Percentiles rank a stretch among this genome's conserved stretches.
Conservation (phyloP, 1,284 basidiomycete species). For the Veloboletus limbatus region DNA sequence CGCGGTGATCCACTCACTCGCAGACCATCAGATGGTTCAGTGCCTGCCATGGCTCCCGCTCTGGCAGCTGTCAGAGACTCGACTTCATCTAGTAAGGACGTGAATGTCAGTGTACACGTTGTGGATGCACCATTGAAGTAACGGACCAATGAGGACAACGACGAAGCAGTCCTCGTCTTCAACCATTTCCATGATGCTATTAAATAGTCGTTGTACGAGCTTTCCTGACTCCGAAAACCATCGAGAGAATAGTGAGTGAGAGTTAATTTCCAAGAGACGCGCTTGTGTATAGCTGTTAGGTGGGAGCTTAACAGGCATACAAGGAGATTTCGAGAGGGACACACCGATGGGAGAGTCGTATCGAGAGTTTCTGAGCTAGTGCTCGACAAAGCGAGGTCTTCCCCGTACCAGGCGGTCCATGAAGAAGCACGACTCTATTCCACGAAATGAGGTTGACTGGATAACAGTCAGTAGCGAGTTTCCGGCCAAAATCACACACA, state of each 20-base stretch:
- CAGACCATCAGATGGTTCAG: conserved; percentile 94
- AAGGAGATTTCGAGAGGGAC: conserved; percentile 14
- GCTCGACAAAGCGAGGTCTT: conserved; percentile 96
- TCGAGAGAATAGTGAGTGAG: conserved; percentile 92
- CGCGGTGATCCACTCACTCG: conserved; percentile 51
- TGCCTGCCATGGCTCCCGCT: conserved; percentile 90
- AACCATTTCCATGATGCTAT: conserved; percentile 81
- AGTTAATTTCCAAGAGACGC: conserved; percentile 95
- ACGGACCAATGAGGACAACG: conserved; percentile 87
- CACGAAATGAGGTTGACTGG: conserved; percentile 89
- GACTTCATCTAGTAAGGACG: conserved; percentile 75
- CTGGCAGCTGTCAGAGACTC: conserved; percentile 93
- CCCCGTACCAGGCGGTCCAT: conserved; percentile 97
- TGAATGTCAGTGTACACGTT: conserved; percentile 8
- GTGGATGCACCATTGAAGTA: neutral
- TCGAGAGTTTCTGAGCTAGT: conserved; percentile 92
- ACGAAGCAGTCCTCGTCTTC: conserved; percentile 92
- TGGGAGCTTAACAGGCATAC: conserved; percentile 4
- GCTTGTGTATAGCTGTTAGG: conserved; percentile 73
- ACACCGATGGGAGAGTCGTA: conserved; percentile 81
- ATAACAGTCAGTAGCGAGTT: conserved; percentile 8
- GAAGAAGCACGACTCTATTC: conserved; percentile 92
- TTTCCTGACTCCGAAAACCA: conserved; percentile 99
- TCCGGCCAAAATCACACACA: conserved; percentile 29
- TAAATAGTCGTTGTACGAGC: conserved; percentile 92